Evolutionary conservation across 129 eudicot genomes (phyloP).

Genomic region (Cynara cardunculus): DNA sequence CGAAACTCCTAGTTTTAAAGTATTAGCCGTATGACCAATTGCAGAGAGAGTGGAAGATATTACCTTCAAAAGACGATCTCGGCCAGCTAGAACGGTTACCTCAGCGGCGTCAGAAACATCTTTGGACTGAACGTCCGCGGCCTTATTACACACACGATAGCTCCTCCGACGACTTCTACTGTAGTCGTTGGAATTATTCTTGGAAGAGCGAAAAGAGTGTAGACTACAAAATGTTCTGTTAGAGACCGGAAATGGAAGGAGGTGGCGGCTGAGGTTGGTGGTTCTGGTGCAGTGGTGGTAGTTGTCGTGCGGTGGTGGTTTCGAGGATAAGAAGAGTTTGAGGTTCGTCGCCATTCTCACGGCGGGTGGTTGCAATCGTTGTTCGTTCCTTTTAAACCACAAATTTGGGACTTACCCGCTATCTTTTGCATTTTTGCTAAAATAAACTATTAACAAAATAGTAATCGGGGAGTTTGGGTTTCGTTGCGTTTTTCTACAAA

Average conservation of each 20-base stretch:
- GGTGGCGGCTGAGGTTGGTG: slow-evolving; percentile 15
- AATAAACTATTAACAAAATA: not conserved
- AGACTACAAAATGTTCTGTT: slow-evolving; percentile 15
- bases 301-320: slow-evolving; percentile 23
- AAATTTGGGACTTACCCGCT: slow-evolving; percentile 22
- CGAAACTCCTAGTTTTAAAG: not conserved
- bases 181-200: not conserved
- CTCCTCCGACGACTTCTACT: slow-evolving; percentile 18
- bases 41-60: not conserved
- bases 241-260: slow-evolving; percentile 22
- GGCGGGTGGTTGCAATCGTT: slow-evolving; percentile 28
- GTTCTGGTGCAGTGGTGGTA: not conserved
- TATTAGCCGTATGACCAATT: not conserved
- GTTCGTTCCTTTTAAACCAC: slow-evolving; percentile 32
- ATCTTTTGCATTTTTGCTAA: slow-evolving; percentile 1
- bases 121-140: slow-evolving; percentile 38
- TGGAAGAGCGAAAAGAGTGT: slow-evolving; percentile 3
- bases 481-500: no score
- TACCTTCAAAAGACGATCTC: slow-evolving; percentile 82
- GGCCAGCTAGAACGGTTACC: slow-evolving; percentile 50
- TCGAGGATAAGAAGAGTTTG: slow-evolving; percentile 39
- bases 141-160: slow-evolving; percentile 37
- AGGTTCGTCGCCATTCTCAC: slow-evolving; percentile 33
- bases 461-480: not conserved
- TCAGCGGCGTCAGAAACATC: slow-evolving; percentile 33